Base-by-base conservation (phyloP, 2,329 filamentous ascomycete genomes). In the Cordyceps cicadae region DNA sequence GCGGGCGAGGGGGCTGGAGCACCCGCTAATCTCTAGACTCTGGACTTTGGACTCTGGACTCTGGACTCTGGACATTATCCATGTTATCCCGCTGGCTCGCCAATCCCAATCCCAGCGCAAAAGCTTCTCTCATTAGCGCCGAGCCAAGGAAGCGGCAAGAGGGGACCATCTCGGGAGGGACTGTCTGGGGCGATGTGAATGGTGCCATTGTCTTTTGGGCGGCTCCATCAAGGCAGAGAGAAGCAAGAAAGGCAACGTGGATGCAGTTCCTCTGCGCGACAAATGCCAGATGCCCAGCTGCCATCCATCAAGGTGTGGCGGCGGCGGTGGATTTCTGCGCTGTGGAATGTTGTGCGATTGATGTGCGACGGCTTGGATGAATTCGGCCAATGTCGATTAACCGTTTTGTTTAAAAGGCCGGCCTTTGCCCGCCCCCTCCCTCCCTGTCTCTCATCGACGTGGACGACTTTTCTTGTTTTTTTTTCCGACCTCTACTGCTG, bases 251-350 rank as follows among this genome's bases (percentile, higher is more conserved):
- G 15, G 46, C 19, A 15, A 32, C 43, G 55, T 58, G 55, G 55
- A 51, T 43, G 21, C 50, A 19, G 19, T 21, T 49, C 14, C 15
- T 19, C 29, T 37, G 12, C 54, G 32, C 54, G 41, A 39, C 26
- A n/a, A 51, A 37, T 37, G 32, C 32, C 12, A n/a, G 24, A 24
- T 24, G 29, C 29, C 56, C 49, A 50, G 49, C 39, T 26, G 49
- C n/a, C 49, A 39, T 37, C 56, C 56, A 59, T 59, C 49, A 59
- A 46, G 56, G 56, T 59, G 56, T 59, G 49, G 49, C 5, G 15
- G 49, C 5, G 15, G 21, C 24, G 4, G 56, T 58, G 54, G 54
- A 57, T 43, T 11, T 58, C 26, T 45, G 19, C 46, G 14, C 37
- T 24, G 46, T 29, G 26, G 3, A 8, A 29, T 29, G 29, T 29